Conservation (phyloP, 2,329 filamentous ascomycete species). For the Penicillium aurantiogriseum region DNA sequence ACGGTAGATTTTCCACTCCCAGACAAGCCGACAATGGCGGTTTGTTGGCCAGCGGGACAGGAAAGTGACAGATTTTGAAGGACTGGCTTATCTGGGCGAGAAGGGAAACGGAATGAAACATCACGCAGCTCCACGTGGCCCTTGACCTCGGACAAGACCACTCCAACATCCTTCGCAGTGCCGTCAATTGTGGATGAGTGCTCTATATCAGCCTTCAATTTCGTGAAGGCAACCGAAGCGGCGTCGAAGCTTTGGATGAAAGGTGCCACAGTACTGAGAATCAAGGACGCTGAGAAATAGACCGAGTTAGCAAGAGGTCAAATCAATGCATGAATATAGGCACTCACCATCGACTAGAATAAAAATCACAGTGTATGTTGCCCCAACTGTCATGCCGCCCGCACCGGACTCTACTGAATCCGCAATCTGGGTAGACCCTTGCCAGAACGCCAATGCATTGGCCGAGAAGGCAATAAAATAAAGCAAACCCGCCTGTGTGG, state of each 20-base stretch:
- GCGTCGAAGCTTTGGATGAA: conserved; percentile 48
- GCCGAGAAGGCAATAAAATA: conserved; percentile 67
- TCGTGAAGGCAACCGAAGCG: conserved; percentile 54
- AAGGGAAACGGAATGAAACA: conserved; percentile 31
- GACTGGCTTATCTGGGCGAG: conserved; percentile 22
- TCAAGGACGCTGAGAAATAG: conserved; percentile 28
- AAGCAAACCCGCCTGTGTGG: conserved; percentile 30
- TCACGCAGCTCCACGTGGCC: conserved; percentile 32
- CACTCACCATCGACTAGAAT: conserved; percentile 35
- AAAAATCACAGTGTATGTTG: conserved; percentile 37
- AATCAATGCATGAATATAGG: neutral
- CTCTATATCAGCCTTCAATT: conserved; percentile 60
- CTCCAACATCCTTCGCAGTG: conserved; percentile 15
- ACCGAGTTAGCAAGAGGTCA: neutral
- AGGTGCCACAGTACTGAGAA: conserved; percentile 37
- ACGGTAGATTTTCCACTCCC: conserved; percentile 64
- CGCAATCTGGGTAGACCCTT: conserved; percentile 58
- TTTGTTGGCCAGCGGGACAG: conserved; percentile 46
- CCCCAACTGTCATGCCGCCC: conserved; percentile 27
- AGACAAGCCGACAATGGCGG: conserved; percentile 54
- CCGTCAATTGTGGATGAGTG: conserved; percentile 47
- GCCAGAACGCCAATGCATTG: conserved; percentile 67
- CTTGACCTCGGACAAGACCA: conserved; percentile 17
- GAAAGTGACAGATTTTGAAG: conserved; percentile 7
- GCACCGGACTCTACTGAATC: conserved; percentile 19